Evolutionary conservation across 345 rosid species (phyloP), one percentile per base, ranked within the genome.

Genomic region (Capsella bursapastoris): DNA sequence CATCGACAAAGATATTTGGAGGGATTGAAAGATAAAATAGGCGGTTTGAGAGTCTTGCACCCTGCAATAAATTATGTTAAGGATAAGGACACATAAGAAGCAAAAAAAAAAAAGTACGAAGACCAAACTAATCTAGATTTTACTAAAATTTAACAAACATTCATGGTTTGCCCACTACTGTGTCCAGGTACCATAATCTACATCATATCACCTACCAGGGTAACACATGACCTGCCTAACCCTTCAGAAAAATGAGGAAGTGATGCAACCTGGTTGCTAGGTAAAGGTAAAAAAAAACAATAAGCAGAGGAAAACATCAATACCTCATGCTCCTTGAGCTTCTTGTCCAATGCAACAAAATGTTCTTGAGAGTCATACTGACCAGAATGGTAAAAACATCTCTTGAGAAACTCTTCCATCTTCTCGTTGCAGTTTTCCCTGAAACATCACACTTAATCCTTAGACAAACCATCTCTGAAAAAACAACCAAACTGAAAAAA

Each of bases 341-440:
- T 92, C 83, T 85, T 86, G 83, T 95, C 92, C 35, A 95, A 78
- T 51, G 86, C 84, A 12, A 81, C 76, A 85, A 95, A 95, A 81
- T 92, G 77, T 55, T 92, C 91, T 72, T 66, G 83, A n/a, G 97
- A 92, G 80, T 92, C 96, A 65, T 95, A 95, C 77, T 95, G 99
- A 70, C 99, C 98, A 59, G 97, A 79, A 78, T 92, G 96, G 82
- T 95, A 95, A 86, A 90, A 92, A 82, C 99, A 95, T 83, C 99
- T 86, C 70, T 84, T 71, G 72, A 95, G 99, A 87, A 95, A 95
- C 51, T 95, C 86, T 1, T 95, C 98, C 89, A 95, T 95, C 84
- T 90, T 92, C 80, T 92, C 94, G 67, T 73, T 74, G 71, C 99
- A 95, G 71, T 95, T 92, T 78, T 81, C 97, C 85, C 99, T 92